Conservation (phyloP, 352 stramenopile species). For the Phytophthora citricola region DNA sequence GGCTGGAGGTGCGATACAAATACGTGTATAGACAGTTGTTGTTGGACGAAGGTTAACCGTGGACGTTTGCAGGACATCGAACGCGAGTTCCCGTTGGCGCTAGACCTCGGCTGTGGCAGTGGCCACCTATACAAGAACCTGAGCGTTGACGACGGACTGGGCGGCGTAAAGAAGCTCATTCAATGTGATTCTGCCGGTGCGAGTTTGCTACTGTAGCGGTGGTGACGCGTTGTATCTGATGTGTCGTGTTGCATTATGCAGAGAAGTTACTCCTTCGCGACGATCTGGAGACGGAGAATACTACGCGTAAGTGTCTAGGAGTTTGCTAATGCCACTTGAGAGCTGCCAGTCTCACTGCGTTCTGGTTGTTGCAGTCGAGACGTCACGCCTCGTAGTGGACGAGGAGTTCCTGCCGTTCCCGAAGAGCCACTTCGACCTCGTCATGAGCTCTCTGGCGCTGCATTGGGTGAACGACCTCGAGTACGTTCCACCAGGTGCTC, state of each 20-base stretch:
- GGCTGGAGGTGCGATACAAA: conserved; percentile 58
- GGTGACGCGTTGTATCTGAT: conserved; percentile 2
- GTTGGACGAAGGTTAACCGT: conserved; percentile 2
- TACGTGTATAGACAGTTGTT: not conserved
- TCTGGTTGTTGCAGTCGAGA: conserved; percentile 55
- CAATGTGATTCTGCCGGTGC: conserved; percentile 79
- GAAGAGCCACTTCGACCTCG: conserved; percentile 96
- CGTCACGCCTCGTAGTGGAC: conserved; percentile 83
- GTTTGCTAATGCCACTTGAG: not conserved
- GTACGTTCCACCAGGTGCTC: conserved; percentile 79
- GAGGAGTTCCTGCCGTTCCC: conserved; percentile 96
- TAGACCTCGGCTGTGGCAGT: conserved; percentile 82
- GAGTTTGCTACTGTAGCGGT: not conserved
- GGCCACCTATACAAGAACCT: conserved; percentile 88
- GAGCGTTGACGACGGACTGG: conserved; percentile 70
- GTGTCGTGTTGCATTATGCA: conserved; percentile 17
- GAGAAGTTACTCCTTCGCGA: conserved; percentile 83
- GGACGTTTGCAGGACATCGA: conserved; percentile 69
- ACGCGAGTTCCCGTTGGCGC: conserved; percentile 77
- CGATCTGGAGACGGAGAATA: conserved; percentile 34
- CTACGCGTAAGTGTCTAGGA: conserved; percentile 23
- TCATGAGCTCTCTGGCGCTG: conserved; percentile 93
- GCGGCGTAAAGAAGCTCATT: conserved; percentile 77
- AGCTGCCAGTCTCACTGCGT: not conserved
- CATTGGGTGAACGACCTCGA: conserved; percentile 99